Percentiles rank a stretch among this genome's conserved stretches.
Conservation (phyloP, 176 grass and related monocot species). For the Guadua angustifolia region DNA sequence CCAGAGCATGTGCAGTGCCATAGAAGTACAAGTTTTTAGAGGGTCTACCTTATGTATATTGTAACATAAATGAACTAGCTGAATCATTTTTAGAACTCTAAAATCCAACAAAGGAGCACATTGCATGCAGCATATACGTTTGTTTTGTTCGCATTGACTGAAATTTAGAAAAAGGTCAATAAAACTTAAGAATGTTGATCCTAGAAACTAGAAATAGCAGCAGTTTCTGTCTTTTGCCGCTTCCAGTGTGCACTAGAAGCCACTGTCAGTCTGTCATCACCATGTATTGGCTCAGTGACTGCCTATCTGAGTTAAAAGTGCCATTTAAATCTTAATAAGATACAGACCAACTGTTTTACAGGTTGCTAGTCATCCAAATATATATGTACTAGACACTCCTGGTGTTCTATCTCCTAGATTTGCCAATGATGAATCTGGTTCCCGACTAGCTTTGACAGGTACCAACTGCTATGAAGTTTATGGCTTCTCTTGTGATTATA, state of each 20-base stretch:
- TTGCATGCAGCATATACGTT: neutral
- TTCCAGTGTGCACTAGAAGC: neutral
- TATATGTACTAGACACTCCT: constrained; percentile 74
- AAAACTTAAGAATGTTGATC: neutral
- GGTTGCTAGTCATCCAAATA: constrained; percentile 83
- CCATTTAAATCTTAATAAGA: constrained; percentile 27
- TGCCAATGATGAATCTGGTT: constrained; percentile 42
- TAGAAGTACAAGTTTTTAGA: neutral
- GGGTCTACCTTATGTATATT: neutral
- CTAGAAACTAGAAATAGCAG: neutral
- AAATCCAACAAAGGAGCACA: neutral
- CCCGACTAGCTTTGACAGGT: constrained; percentile 71
- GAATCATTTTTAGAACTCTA: neutral
- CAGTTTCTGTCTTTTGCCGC: neutral
- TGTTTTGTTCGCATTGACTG: neutral
- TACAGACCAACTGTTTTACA: constrained; percentile 37
- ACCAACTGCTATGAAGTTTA: constrained; percentile 26
- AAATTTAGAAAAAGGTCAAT: neutral
- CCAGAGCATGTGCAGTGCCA: neutral
- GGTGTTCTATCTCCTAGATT: constrained; percentile 62
- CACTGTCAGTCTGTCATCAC: neutral
- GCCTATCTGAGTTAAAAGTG: constrained; percentile 21
- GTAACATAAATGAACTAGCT: constrained; percentile 7
- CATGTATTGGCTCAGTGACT: neutral
- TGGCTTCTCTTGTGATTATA: constrained; percentile 11